Evolutionary conservation across 331 rosid species (phyloP).

Genomic region (Malus hybrid): DNA sequence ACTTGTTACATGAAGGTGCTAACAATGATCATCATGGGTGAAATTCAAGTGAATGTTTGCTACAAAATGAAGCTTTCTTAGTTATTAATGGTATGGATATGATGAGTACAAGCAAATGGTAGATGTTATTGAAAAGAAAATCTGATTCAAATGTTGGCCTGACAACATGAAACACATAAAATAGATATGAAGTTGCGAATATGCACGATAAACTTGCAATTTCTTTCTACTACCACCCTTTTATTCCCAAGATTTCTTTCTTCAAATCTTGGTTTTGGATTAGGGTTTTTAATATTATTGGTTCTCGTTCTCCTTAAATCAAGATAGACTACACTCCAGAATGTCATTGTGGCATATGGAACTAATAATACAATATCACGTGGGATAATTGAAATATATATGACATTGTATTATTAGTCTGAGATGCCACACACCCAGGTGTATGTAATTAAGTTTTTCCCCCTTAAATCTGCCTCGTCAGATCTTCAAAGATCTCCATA

Average conservation of each 20-base stretch:
- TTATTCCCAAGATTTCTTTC: conserved; percentile 1
- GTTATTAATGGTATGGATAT: neutral
- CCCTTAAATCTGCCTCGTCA: conserved; percentile 27
- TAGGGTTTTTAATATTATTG: no score
- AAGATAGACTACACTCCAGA: neutral
- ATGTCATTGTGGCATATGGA: neutral
- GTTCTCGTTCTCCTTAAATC: neutral
- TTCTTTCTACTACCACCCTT: neutral
- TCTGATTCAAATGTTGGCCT: neutral
- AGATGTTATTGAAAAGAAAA: neutral
- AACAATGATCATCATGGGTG: no score
- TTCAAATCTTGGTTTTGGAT: neutral
- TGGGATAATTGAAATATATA: neutral
- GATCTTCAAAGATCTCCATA: conserved; percentile 52
- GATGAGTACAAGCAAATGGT: neutral
- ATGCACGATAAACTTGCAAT: neutral
- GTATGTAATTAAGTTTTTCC: neutral
- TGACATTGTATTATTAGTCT: neutral
- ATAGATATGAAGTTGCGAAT: neutral
- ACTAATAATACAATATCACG: neutral
- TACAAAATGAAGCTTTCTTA: neutral
- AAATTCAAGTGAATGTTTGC: no score
- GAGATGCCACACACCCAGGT: neutral
- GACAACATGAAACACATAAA: neutral
- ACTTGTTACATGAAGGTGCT: neutral